Evolutionary conservation across 176 grass and related monocot species (phyloP), one percentile per base, ranked within the genome.

Genomic region (Puya raimondii): DNA sequence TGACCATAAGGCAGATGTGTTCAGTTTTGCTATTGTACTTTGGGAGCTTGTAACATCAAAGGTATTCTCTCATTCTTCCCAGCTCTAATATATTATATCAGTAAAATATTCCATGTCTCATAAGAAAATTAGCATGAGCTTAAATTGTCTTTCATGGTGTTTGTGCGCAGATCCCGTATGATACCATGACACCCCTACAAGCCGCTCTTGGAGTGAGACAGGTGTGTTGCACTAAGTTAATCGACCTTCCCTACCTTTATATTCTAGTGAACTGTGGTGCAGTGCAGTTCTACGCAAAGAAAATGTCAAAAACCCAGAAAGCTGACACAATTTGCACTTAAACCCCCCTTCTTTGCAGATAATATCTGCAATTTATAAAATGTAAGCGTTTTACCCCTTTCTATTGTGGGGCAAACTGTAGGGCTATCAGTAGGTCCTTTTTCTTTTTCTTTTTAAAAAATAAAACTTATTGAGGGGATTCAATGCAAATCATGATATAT

Each of bases 111-210:
- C 70, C 65, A 51, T 50, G 18, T 78, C 21, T 71, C 23, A 54
- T 58, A 56, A 51, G 9, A 16, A 53, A 48, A 64, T 22, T n/a
- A 63, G 58, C 11, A 26, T 76, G 23, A 9, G 56, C 74, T 13
- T 67, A 53, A 76, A 81, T 16, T 82, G 21, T 42, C 33, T 42
- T 66, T 56, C 1, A 18, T 69, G 66, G 73, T 67, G 66, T 63
- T 33, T 51, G 17, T 61, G 78, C 59, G 47, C 72, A 99, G 95
- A 88, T 91, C 61, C 95, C 95, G 50, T 99, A 93, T 70, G 87
- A 91, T 84, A 84, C 80, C 72, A 91, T 99, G 95, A 99, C 95
- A 68, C 90, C 95, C 10, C 84, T 99, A 72, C 95, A 99, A 88
- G 95, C 95, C 21, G 95, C 95, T 67, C 65, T 93, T 75, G 89